These are phyloP conservation scores for Penicillium italicum DNA, from an alignment of 2,329 filamentous ascomycete species.

Conservation along the genomic window DNA sequence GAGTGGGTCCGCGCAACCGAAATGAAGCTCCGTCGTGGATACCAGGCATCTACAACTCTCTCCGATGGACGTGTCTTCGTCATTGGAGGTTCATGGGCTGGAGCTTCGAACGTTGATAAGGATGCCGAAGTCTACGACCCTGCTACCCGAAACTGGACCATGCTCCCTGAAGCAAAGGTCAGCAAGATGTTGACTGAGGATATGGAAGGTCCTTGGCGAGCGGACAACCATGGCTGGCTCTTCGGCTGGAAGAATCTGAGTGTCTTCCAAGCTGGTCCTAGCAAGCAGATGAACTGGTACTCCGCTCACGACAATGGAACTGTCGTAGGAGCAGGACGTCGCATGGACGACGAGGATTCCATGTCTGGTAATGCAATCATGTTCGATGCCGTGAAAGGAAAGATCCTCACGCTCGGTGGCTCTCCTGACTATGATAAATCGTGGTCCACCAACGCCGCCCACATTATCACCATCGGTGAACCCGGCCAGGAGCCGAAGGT, in stretches of 20 bases:
- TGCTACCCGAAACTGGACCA: constrained; percentile 46
- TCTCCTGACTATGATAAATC: constrained; percentile 46
- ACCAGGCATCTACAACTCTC: constrained; percentile 51
- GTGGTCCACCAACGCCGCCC: constrained; percentile 44
- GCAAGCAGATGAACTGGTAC: constrained; percentile 57
- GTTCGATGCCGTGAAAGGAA: constrained; percentile 55
- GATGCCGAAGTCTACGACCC: constrained; percentile 56
- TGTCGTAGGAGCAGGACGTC: constrained; percentile 42
- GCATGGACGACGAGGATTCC: constrained; percentile 46
- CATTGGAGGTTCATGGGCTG: constrained; percentile 58
- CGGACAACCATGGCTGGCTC: constrained; percentile 56
- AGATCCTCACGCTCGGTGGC: constrained; percentile 55
- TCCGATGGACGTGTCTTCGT: constrained; percentile 56
- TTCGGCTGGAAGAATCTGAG: constrained; percentile 49
- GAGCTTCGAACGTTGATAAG: constrained; percentile 47
- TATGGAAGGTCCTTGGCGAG: constrained; percentile 35
- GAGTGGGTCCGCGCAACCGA: constrained; percentile 33
- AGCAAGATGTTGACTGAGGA: constrained; percentile 45
- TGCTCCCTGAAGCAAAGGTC: constrained; percentile 48
- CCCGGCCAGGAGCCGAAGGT: constrained; percentile 12
- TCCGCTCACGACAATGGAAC: constrained; percentile 45
- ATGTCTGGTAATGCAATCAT: constrained; percentile 58
- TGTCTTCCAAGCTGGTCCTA: constrained; percentile 56
- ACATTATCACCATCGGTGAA: constrained; percentile 49
- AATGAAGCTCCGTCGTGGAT: constrained; percentile 51